A percentile compares a stretch with the other conserved stretches of the same genome.
These are phyloP conservation scores for Cydonia oblonga DNA, from an alignment of 331 rosid species.

Conservation along the genomic window DNA sequence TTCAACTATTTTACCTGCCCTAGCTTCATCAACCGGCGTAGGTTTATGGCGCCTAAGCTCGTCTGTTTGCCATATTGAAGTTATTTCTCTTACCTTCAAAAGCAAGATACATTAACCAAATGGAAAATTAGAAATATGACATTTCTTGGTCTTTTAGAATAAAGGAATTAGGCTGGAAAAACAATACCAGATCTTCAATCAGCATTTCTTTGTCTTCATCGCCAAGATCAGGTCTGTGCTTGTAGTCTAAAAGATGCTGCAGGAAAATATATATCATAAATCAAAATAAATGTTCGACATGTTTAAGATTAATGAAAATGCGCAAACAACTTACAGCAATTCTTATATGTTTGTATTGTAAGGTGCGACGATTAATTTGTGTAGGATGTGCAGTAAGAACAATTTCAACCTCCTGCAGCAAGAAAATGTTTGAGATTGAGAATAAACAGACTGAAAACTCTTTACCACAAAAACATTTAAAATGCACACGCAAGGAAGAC, in stretches of 20 bases:
- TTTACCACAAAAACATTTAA: background rate
- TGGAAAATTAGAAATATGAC: background rate
- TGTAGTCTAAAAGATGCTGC: constrained; percentile 81
- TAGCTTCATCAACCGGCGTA: constrained; percentile 95
- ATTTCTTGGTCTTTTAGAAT: too few species aligned
- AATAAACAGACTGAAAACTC: background rate
- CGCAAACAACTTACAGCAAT: constrained; percentile 54
- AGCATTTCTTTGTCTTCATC: constrained; percentile 75
- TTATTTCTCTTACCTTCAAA: constrained; percentile 86
- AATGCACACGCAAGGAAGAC: background rate
- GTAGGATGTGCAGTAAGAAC: constrained; percentile 99
- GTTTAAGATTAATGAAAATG: constrained; percentile 5
- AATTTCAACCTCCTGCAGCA: constrained; percentile 74
- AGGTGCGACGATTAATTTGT: constrained; percentile 88
- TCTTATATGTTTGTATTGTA: constrained; percentile 77
- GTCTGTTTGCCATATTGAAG: constrained; percentile 97
- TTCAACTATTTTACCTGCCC: constrained; percentile 55
- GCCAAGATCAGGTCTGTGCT: constrained; percentile 76
- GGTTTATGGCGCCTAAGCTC: constrained; percentile 90
- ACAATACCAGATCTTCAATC: constrained; percentile 80
- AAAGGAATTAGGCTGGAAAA: constrained; percentile 5
- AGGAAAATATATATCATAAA: background rate
- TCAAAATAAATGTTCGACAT: constrained; percentile 12
- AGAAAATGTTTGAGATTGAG: constrained; percentile 2
- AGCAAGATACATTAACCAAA: constrained; percentile 3